A percentile compares a stretch with the other conserved stretches of the same genome.
Evolutionary conservation across 1,284 basidiomycete genomes (phyloP).

Genomic region (Microbotryum lychnidis-dioicae): DNA sequence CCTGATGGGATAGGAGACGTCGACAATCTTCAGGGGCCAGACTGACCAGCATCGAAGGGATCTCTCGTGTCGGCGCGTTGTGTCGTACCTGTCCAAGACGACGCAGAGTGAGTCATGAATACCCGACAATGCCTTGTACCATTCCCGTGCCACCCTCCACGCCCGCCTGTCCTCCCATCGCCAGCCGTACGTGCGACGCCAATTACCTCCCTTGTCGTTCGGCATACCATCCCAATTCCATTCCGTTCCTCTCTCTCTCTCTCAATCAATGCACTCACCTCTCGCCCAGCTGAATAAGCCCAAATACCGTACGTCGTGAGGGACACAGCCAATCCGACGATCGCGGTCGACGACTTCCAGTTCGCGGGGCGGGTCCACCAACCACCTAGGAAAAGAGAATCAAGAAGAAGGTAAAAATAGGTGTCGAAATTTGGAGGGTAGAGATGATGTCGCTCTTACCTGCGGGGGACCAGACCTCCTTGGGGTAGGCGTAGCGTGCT

Average conservation of each 20-base stretch:
- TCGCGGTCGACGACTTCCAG: slow-evolving; percentile 48
- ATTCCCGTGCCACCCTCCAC: background rate
- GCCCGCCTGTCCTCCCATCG: too few relatives aligned
- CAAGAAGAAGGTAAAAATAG: background rate
- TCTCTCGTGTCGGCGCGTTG: slow-evolving; percentile 44
- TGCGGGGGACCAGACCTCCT: slow-evolving; percentile 51
- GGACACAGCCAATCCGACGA: slow-evolving; percentile 44
- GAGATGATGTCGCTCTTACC: slow-evolving; percentile 27
- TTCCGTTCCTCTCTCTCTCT: background rate
- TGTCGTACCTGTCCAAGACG: slow-evolving; percentile 38
- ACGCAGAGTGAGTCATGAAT: background rate
- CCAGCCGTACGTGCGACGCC: too few relatives aligned
- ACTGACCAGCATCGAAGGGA: slow-evolving; percentile 43
- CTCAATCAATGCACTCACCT: slow-evolving; percentile 41
- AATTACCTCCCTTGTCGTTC: background rate
- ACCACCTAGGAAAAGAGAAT: slow-evolving; percentile 40
- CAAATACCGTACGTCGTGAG: slow-evolving; percentile 46
- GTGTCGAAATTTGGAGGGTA: background rate
- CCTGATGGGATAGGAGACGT: background rate
- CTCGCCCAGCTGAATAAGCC: slow-evolving; percentile 46
- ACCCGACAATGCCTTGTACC: too few relatives aligned
- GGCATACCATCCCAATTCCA: slow-evolving; percentile 1
- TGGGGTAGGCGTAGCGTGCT: slow-evolving; percentile 50
- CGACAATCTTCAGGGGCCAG: too few relatives aligned
- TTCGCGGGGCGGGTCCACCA: slow-evolving; percentile 52